Evolutionary conservation across 345 rosid genomes (phyloP).

Genomic region (Laguncularia racemosa): DNA sequence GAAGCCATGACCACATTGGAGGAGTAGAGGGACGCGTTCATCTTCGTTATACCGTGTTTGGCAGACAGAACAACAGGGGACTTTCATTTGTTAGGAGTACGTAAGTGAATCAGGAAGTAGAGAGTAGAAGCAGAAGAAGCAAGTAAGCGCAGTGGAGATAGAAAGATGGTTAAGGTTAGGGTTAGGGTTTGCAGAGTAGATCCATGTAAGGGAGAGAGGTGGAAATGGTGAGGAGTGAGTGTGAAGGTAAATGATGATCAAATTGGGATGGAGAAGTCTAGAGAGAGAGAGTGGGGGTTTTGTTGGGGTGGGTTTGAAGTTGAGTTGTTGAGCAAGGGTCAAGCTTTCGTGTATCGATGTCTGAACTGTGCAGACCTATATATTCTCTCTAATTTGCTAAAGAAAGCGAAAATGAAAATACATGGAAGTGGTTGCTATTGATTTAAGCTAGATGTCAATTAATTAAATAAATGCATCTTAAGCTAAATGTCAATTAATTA

Average conservation of each 20-base stretch:
- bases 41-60: slow-evolving; percentile 89
- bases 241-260: not conserved
- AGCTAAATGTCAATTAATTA: no score
- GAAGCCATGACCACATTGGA: slow-evolving; percentile 95
- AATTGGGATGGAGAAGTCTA: no score
- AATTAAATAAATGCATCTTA: no score
- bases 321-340: not conserved
- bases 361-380: no score
- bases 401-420: no score
- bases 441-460: no score
- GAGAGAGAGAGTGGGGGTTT: slow-evolving; percentile 4
- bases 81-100: slow-evolving; percentile 33
- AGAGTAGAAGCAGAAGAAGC: not conserved
- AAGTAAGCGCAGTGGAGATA: not conserved
- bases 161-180: not conserved
- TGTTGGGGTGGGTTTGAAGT: not conserved
- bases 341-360: not conserved
- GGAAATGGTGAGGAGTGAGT: not conserved
- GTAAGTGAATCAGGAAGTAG: not conserved
- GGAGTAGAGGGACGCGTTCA: slow-evolving; percentile 80
- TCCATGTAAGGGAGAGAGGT: slow-evolving; percentile 2
- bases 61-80: slow-evolving; percentile 87
- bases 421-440: no score
- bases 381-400: no score
- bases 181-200: not conserved